Conservation (phyloP, 345 rosid genomes). For the Hibiscus tridactylites region DNA sequence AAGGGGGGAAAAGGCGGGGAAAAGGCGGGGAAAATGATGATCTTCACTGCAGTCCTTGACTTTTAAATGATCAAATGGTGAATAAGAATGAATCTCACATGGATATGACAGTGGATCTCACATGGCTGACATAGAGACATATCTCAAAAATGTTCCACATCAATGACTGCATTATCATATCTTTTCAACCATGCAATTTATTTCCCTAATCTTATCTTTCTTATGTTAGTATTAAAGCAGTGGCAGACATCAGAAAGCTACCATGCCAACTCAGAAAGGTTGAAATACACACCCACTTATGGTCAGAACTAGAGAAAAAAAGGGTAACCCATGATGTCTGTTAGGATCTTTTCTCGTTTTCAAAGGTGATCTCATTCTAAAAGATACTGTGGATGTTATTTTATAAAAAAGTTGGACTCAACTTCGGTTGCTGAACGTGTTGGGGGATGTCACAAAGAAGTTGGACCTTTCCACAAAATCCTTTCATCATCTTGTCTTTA, state of each 20-base stretch:
- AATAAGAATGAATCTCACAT: not conserved
- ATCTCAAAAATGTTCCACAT: not conserved
- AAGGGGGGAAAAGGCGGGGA: too few species aligned
- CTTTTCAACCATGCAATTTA: not conserved
- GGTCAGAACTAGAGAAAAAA: not conserved
- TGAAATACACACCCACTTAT: slow-evolving; percentile 18
- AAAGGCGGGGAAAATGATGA: not conserved
- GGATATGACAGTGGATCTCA: slow-evolving; percentile 9
- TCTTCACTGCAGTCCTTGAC: not conserved
- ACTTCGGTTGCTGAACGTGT: too few species aligned
- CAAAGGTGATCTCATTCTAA: slow-evolving; percentile 6
- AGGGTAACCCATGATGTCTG: not conserved
- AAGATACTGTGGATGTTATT: too few species aligned
- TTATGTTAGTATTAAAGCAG: slow-evolving; percentile 15
- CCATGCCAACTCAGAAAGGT: slow-evolving; percentile 41
- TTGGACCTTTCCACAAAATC: not conserved
- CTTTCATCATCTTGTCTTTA: not conserved
- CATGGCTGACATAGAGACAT: slow-evolving; percentile 26
- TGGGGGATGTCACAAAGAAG: too few species aligned
- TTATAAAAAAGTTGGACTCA: too few species aligned
- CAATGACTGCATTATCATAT: not conserved
- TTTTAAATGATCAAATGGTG: not conserved
- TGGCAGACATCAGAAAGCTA: slow-evolving; percentile 35
- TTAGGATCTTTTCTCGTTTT: not conserved
- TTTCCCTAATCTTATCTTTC: not conserved